Evolutionary conservation across 257 asterid genomes (phyloP), one percentile per base, ranked within the genome.

Genomic region (Dorcoceras hygrometricum): DNA sequence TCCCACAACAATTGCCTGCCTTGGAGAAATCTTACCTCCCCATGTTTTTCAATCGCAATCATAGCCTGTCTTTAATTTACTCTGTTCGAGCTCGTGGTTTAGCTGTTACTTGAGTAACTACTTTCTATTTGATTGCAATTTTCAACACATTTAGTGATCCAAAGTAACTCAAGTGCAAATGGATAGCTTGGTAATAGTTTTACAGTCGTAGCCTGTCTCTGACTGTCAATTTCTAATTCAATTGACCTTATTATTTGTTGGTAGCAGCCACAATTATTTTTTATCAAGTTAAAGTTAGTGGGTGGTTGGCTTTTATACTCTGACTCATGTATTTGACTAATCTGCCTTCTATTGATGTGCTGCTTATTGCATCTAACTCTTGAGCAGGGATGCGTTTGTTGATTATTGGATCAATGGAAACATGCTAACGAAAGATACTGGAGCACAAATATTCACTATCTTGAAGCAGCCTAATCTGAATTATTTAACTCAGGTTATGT

Each of bases 371-470:
- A 24, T 62, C 22, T 60, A 5, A 60, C 54, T 46, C 2, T 77
- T 59, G 69, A 70, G 67, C 79, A 91, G 98, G 83, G 95, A 88
- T 83, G 91, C 96, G 3, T 90, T 88, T 79, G 91, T 87, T 43
- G 81, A 90, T 71, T 88, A 83, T 82, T 88, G 97, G 96, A 73
- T 88, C 68, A 79, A 81, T 43, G 83, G 87, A 59, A 88, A 82
- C 80, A 83, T 88, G 89, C 75, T 88, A 86, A 84, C 88, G 9
- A 88, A 88, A 70, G 96, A 90, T 84, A 65, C 78, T 63, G 83
- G 88, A 71, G 75, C 85, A 18, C 95, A 86, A 77, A 74, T 90
- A 67, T 83, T 75, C 78, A 67, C 84, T 39, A 80, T 90, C 69
- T 76, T 90, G 86, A 90, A 90, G 86, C 92, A 88, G 80, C 80